Percentiles rank a stretch among this genome's conserved stretches.
Evolutionary conservation across 2,329 filamentous ascomycete species (phyloP).

Genomic region (Ophiostoma angusticollis): DNA sequence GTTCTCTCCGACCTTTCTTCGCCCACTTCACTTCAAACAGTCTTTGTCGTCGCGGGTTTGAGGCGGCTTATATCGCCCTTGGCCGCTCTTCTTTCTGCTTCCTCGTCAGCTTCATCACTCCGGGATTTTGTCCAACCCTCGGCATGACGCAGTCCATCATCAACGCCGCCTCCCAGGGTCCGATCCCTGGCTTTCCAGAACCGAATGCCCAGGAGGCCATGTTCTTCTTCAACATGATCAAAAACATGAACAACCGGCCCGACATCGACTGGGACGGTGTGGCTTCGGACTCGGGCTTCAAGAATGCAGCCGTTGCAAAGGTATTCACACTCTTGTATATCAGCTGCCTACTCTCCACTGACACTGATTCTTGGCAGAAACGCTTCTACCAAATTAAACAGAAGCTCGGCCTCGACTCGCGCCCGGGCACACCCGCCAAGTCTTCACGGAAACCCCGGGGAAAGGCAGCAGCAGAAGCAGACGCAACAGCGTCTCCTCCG

Average conservation of each 20-base stretch:
- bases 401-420: slow-evolving; percentile 28
- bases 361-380: not conserved
- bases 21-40: too few species aligned
- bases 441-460: slow-evolving; percentile 1
- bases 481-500: too few species aligned
- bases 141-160: too few species aligned
- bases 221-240: slow-evolving; percentile 33
- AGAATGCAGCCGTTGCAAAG: slow-evolving; percentile 32
- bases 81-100: not conserved
- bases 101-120: not conserved
- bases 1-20: not conserved
- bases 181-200: slow-evolving; percentile 13
- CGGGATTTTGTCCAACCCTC: too few species aligned
- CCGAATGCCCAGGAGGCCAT: slow-evolving; percentile 29
- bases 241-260: slow-evolving; percentile 29
- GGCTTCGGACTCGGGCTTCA: slow-evolving; percentile 29
- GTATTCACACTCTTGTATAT: slow-evolving; percentile 16
- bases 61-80: too few species aligned
- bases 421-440: not conserved
- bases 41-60: too few species aligned
- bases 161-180: not conserved
- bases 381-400: slow-evolving; percentile 38
- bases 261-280: slow-evolving; percentile 37
- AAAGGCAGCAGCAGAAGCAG: not conserved
- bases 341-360: not conserved